Percentiles rank a stretch among this genome's conserved stretches.
phyloP scores from a whole-genome alignment of 805 yeast genomes.

The Candida pini region DNA sequence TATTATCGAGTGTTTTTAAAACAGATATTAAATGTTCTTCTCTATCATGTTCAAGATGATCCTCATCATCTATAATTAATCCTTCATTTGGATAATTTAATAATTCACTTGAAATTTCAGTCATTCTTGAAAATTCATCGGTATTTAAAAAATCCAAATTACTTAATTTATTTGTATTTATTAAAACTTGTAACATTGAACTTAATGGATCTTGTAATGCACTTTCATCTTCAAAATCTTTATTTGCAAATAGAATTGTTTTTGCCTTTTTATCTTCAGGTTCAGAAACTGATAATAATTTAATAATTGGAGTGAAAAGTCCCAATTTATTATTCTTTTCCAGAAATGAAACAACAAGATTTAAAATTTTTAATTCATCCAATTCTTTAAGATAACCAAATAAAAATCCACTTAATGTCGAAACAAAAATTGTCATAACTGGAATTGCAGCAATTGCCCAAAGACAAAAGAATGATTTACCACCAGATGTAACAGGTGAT shows the following conservation, averaged over 20 bases:
- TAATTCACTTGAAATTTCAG: constrained; percentile 15
- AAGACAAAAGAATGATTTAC: constrained; percentile 64
- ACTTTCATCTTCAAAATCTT: constrained; percentile 1
- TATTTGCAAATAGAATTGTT: background rate
- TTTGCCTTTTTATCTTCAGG: background rate
- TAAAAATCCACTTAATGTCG: constrained; percentile 62
- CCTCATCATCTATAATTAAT: constrained; percentile 3
- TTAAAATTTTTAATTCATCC: constrained; percentile 10
- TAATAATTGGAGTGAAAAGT: constrained; percentile 4
- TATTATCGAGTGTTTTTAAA: constrained; percentile 14
- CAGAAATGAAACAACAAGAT: constrained; percentile 4
- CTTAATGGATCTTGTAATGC: constrained; percentile 11
- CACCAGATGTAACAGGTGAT: constrained; percentile 57
- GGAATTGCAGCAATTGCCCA: constrained; percentile 88
- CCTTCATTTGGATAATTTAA: constrained; percentile 21
- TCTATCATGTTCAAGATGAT: constrained; percentile 3
- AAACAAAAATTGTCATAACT: constrained; percentile 74
- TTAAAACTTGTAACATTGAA: constrained; percentile 16
- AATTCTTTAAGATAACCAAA: constrained; percentile 26
- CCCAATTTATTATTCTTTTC: constrained; percentile 3
- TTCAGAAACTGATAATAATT: background rate
- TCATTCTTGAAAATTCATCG: constrained; percentile 9
- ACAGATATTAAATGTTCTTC: constrained; percentile 6
- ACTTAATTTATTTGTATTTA: constrained; percentile 11
- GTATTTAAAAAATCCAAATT: constrained; percentile 16